Percentiles rank a stretch among this genome's conserved stretches.
phyloP scores from a whole-genome alignment of 192 early-diverging fungal species.

The Globomyces pollinis-pini region DNA sequence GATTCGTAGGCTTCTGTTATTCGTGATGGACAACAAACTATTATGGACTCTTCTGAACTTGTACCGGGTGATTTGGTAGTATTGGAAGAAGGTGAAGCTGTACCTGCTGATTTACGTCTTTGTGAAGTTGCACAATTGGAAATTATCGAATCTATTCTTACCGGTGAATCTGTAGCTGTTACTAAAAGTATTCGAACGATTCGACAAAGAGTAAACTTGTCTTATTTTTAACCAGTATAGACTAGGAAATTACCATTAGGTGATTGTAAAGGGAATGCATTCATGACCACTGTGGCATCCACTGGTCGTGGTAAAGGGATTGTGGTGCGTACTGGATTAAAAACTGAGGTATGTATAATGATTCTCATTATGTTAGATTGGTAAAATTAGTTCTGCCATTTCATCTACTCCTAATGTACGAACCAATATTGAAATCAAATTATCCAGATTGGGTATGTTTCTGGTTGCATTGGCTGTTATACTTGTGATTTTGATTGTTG shows the following conservation, averaged over 20 bases:
- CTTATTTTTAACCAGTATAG: slow-evolving; percentile 14
- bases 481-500: slow-evolving; percentile 75
- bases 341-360: no score
- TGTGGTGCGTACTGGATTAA: slow-evolving; percentile 79
- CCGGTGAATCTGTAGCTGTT: slow-evolving; percentile 82
- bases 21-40: slow-evolving; percentile 66
- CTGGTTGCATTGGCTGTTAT: slow-evolving; percentile 77
- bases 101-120: slow-evolving; percentile 86
- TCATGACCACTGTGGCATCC: slow-evolving; percentile 91
- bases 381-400: slow-evolving; percentile 87
- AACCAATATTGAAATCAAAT: slow-evolving; percentile 48
- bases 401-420: slow-evolving; percentile 31
- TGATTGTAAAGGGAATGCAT: slow-evolving; percentile 93
- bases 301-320: slow-evolving; percentile 87
- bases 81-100: slow-evolving; percentile 88
- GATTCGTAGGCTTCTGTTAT: slow-evolving; percentile 68
- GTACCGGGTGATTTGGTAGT: slow-evolving; percentile 89
- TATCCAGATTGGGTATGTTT: slow-evolving; percentile 71
- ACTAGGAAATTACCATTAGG: slow-evolving; percentile 68
- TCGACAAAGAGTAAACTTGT: slow-evolving; percentile 49
- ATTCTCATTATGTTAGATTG: no score
- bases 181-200: slow-evolving; percentile 64
- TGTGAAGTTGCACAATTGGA: slow-evolving; percentile 80
- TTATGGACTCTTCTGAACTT: slow-evolving; percentile 67
- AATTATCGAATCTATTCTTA: slow-evolving; percentile 85